Evolutionary conservation across 2,329 filamentous ascomycete genomes (phyloP).

Genomic region (Tolypocladium sp.): DNA sequence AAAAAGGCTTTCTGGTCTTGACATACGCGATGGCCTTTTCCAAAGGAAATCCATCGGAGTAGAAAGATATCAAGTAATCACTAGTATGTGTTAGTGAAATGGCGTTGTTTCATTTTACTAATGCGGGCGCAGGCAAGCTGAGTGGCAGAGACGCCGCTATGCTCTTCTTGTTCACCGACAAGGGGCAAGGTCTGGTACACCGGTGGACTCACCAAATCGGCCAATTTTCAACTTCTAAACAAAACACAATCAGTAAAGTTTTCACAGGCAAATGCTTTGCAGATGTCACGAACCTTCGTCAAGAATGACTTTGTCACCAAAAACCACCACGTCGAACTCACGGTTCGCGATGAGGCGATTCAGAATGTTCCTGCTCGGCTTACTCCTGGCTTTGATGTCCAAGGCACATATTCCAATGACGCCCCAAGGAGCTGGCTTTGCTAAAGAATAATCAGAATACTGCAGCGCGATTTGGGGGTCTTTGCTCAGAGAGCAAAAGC

Average conservation of each 20-base stretch:
- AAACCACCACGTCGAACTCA: slow-evolving; percentile 95
- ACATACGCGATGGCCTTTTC: slow-evolving; percentile 97
- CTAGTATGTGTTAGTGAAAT: slow-evolving; percentile 22
- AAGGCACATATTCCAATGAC: slow-evolving; percentile 90
- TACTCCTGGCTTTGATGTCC: slow-evolving; percentile 92
- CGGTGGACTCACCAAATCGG: slow-evolving; percentile 59
- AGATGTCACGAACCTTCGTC: slow-evolving; percentile 56
- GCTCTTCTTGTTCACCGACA: slow-evolving; percentile 24
- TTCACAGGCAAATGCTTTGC: neutral
- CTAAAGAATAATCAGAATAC: slow-evolving; percentile 22
- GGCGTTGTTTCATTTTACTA: slow-evolving; percentile 1
- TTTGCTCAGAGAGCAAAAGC: slow-evolving; percentile 5
- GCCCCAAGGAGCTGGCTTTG: slow-evolving; percentile 50
- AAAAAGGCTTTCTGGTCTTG: slow-evolving; percentile 87
- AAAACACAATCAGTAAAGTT: neutral
- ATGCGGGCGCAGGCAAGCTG: neutral
- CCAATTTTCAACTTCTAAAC: slow-evolving; percentile 80
- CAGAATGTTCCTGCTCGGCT: slow-evolving; percentile 91
- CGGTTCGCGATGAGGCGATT: slow-evolving; percentile 83
- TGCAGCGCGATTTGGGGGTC: neutral
- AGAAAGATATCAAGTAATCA: slow-evolving; percentile 96
- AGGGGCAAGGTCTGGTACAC: neutral
- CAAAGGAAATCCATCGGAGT: slow-evolving; percentile 92
- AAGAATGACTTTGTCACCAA: slow-evolving; percentile 96
- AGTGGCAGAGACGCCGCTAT: slow-evolving; percentile 15